Evolutionary conservation across 2,329 filamentous ascomycete genomes (phyloP), one percentile per base, ranked within the genome.

Genomic region (Zasmidium citrigriseum): DNA sequence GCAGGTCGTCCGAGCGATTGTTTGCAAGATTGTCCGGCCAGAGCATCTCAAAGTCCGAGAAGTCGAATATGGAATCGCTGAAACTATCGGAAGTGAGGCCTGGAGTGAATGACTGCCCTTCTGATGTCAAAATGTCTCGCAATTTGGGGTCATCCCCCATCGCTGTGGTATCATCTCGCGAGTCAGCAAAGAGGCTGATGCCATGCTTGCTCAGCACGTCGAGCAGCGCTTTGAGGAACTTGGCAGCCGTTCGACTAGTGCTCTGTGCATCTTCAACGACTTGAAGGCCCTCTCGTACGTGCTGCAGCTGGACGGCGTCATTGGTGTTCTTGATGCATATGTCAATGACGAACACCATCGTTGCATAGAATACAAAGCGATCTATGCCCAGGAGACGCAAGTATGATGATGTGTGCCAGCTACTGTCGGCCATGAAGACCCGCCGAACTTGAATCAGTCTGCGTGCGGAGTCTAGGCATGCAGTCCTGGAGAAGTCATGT

Each of bases 381-480:
- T 34, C 18, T 5, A 52, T 11, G 16, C 49, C 24, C n/a, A 52
- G 23, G 1, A 52, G 24, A 5, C 16, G 49, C 49, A 52, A 22
- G 24, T n/a, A 16, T 16, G 49, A 52, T 2, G 49, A 34, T 14
- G 38, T 23, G 4, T 41, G 49, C 20, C 49, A 18, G 49, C 24
- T 41, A 23, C 14, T 34, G 14, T 52, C 49, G 11, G 34, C 49
- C 25, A 52, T 7, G 16, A 27, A 23, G 18, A 52, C 27, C 4
- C 49, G 23, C 10, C 27, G 27, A 9, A 52, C 49, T 16, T 52
- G 11, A 2, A 34, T 44, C n/a, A 66, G 52, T 14, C 57, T 50
- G 1, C 64, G 60, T 1, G 63, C 65, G 22, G 63, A 60, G 11
- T 61, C 38, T 9, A 68, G 41, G 52, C 65, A 66, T 7, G 45